These are phyloP conservation scores for Dimocarpus longan DNA, from an alignment of 345 rosid genomes.

Conservation along the genomic window DNA sequence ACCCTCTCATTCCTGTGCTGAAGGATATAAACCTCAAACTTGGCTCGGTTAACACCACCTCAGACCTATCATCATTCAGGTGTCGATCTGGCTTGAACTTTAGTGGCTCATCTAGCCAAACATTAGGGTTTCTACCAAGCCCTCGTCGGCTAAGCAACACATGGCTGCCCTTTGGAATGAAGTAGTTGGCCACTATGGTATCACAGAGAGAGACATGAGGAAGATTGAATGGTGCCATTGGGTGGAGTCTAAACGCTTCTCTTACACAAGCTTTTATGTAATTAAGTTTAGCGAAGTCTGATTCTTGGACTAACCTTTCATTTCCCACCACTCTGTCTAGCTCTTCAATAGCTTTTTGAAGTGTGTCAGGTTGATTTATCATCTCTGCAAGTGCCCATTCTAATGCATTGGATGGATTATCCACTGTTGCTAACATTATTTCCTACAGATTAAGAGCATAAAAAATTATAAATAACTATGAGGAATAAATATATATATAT, in stretches of 20 bases:
- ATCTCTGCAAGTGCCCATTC: too few relatives aligned
- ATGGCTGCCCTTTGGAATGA: conserved; percentile 62
- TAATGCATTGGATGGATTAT: conserved; percentile 57
- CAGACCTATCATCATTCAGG: conserved; percentile 8
- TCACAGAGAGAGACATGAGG: conserved; percentile 46
- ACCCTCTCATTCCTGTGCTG: conserved; percentile 54
- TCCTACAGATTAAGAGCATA: conserved; percentile 32
- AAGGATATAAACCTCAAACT: conserved; percentile 44
- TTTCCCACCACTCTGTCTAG: conserved; percentile 49
- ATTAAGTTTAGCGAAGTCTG: conserved; percentile 44
- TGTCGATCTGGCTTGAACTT: conserved; percentile 54
- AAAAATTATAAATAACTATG: too few relatives aligned
- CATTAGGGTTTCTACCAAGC: conserved; percentile 48
- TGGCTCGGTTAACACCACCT: conserved; percentile 34
- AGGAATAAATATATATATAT: too few relatives aligned
- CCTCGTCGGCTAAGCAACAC: conserved; percentile 42
- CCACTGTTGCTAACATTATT: conserved; percentile 50
- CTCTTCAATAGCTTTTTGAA: conserved; percentile 40
- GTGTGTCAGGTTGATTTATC: too few relatives aligned
- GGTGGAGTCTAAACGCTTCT: conserved; percentile 61
- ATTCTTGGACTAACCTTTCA: conserved; percentile 51
- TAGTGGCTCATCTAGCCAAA: conserved; percentile 46
- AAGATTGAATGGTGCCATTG: conserved; percentile 41
- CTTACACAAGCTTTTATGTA: conserved; percentile 53
- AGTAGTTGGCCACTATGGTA: conserved; percentile 36